Conservation (phyloP, 805 yeast genomes). For the Schizosaccharomyces octosporus region DNA sequence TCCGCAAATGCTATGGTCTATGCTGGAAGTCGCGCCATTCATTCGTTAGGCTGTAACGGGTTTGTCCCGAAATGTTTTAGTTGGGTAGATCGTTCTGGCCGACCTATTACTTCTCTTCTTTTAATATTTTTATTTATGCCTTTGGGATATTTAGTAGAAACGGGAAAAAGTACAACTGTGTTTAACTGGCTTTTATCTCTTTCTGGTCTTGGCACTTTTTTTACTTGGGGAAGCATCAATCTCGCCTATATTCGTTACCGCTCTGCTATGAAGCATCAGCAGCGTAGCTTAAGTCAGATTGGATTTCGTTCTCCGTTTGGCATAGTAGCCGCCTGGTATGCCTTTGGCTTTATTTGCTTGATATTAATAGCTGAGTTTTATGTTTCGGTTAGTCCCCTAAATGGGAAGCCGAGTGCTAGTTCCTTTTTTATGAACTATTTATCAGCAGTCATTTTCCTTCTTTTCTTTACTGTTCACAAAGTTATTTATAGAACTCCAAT, state of each 20-base stretch:
- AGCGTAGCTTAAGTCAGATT: conserved; percentile 36
- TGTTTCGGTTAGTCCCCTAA: conserved; percentile 54
- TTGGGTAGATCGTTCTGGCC: conserved; percentile 52
- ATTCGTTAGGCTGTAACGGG: conserved; percentile 42
- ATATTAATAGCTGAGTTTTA: conserved; percentile 60
- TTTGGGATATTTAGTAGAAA: not conserved
- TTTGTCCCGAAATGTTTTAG: conserved; percentile 36
- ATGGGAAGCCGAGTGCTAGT: conserved; percentile 15
- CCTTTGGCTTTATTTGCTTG: conserved; percentile 29
- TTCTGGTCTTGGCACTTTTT: conserved; percentile 52
- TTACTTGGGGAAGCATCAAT: conserved; percentile 60
- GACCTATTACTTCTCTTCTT: conserved; percentile 47
- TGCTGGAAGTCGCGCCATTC: conserved; percentile 45
- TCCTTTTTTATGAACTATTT: conserved; percentile 14
- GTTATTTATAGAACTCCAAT: not conserved
- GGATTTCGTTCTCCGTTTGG: conserved; percentile 47
- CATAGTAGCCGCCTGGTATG: conserved; percentile 39
- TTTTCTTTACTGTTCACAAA: conserved; percentile 23
- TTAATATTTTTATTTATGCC: conserved; percentile 23
- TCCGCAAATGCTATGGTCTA: conserved; percentile 56
- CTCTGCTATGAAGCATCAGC: conserved; percentile 33
- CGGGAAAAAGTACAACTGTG: conserved; percentile 13
- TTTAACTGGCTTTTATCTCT: conserved; percentile 55
- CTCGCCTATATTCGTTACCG: conserved; percentile 46
- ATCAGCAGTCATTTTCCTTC: conserved; percentile 15